phyloP scores from a whole-genome alignment of 768 basidiomycete species.

The Leccinum barrowsii region DNA sequence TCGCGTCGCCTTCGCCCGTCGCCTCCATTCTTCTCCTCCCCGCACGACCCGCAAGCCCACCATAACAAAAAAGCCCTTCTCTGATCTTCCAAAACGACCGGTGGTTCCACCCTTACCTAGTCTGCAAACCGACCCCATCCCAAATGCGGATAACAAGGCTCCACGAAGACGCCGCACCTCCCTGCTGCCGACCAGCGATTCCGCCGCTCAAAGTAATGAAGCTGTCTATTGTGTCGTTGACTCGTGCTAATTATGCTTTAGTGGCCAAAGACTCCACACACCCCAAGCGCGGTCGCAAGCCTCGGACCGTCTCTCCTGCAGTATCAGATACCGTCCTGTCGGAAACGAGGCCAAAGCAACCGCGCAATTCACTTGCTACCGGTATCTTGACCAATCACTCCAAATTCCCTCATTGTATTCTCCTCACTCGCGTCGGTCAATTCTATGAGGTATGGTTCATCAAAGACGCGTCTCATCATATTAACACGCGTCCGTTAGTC shows the following conservation, averaged over 20 bases:
- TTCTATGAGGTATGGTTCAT: constrained; percentile 79
- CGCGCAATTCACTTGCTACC: constrained; percentile 54
- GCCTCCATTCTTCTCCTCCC: constrained; percentile 9
- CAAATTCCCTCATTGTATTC: constrained; percentile 81
- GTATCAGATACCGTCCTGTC: neutral
- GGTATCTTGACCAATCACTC: constrained; percentile 70
- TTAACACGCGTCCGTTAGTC: constrained; percentile 49
- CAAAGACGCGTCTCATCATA: neutral
- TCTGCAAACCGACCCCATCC: neutral
- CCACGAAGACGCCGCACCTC: constrained; percentile 1
- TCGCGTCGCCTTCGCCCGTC: constrained; percentile 8
- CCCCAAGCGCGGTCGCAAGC: constrained; percentile 19
- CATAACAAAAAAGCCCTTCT: constrained; percentile 48
- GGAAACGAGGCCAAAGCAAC: constrained; percentile 18
- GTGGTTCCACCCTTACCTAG: neutral
- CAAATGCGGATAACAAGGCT: neutral
- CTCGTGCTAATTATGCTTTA: neutral
- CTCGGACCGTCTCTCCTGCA: neutral
- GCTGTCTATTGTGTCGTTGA: neutral
- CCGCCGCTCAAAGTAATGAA: constrained; percentile 6
- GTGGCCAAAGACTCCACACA: constrained; percentile 1
- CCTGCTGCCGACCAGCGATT: neutral
- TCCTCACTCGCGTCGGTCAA: constrained; percentile 89
- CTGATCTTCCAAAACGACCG: constrained; percentile 53
- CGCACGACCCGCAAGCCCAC: constrained; percentile 2